phyloP scores from a whole-genome alignment of 805 yeast genomes.

The Kodamaea kakaduensis region DNA sequence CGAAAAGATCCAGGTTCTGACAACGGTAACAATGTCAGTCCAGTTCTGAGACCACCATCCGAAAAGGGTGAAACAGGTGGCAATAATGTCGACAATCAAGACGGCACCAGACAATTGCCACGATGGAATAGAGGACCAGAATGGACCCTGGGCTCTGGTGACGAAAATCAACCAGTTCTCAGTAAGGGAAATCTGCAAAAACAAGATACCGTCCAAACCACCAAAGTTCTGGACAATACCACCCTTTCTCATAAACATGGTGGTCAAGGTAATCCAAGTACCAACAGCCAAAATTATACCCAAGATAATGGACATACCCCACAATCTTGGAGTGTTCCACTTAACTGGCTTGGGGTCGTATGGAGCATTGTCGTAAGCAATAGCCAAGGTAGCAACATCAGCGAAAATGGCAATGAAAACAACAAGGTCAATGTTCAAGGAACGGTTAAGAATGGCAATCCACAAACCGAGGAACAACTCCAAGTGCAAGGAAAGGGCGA shows the following conservation, averaged over 20 bases:
- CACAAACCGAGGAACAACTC: slow-evolving; percentile 93
- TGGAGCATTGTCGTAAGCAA: slow-evolving; percentile 97
- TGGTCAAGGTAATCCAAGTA: slow-evolving; percentile 92
- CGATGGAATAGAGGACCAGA: slow-evolving; percentile 95
- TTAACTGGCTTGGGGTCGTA: slow-evolving; percentile 89
- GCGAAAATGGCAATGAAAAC: slow-evolving; percentile 97
- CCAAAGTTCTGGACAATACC: slow-evolving; percentile 97
- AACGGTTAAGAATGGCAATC: slow-evolving; percentile 89
- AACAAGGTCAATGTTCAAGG: slow-evolving; percentile 84
- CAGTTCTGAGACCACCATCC: slow-evolving; percentile 99
- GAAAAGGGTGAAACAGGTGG: slow-evolving; percentile 88
- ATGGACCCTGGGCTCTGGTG: slow-evolving; percentile 96
- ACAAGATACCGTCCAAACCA: slow-evolving; percentile 82
- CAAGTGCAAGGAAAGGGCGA: slow-evolving; percentile 91
- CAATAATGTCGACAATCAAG: slow-evolving; percentile 80
- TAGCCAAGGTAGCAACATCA: slow-evolving; percentile 94
- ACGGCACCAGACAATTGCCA: slow-evolving; percentile 98
- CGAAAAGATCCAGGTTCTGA: slow-evolving; percentile 92
- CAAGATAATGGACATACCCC: slow-evolving; percentile 92
- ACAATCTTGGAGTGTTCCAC: slow-evolving; percentile 95
- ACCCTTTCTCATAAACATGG: slow-evolving; percentile 86
- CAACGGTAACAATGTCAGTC: slow-evolving; percentile 93
- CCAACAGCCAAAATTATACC: slow-evolving; percentile 86
- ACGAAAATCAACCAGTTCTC: slow-evolving; percentile 97
- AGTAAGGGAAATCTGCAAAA: slow-evolving; percentile 90